Evolutionary conservation across 2,329 filamentous ascomycete species (phyloP), one percentile per base, ranked within the genome.

Genomic region (Bipolaris victoriae): DNA sequence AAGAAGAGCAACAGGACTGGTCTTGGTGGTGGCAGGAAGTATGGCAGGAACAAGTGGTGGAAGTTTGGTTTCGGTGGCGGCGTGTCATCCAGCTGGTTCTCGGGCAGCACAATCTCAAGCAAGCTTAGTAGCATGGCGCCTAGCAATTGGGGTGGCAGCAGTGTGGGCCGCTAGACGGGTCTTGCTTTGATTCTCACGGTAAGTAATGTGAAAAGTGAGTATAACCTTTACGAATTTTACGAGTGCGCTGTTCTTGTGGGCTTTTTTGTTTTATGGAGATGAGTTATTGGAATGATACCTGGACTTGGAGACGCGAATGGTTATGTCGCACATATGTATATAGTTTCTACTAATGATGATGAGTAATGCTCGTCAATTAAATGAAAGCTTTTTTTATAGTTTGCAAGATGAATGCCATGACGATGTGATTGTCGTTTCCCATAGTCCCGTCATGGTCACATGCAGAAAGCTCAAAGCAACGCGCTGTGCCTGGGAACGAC

Each of bases 81-180:
- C 26, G 55, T 58, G 29, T 54, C 49, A 9, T 53, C 44, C 5
- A 79, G 75, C 57, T 72, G 79, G 74, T 74, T 75, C 59, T 74
- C 65, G 36, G 71, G 73, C 18, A 73, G 73, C 50, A 69, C 67
- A 54, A 72, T 76, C 39, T 71, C 71, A 15, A 78, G 72, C 52
- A 80, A 77, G 65, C 43, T 76, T 16, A 72, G 67, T 39, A 71
- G 66, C 54, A 68, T 70, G 58, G 54, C 68, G 31, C 72, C 72
- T 31, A 75, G 72, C 53, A 67, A 53, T 56, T 75, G 73, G 73
- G 61, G 71, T 9, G 73, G 73, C 6, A 75, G 72, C 43, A 70
- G 66, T 52, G 61, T 70, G 2, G 68, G 71, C 37, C 45, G 55
- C 26, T 57, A 49, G 39, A 52, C 31, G 20, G 10, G 5, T 29